Evolutionary conservation across 1,284 basidiomycete species (phyloP).

Genomic region (Polyporus tsugae): DNA sequence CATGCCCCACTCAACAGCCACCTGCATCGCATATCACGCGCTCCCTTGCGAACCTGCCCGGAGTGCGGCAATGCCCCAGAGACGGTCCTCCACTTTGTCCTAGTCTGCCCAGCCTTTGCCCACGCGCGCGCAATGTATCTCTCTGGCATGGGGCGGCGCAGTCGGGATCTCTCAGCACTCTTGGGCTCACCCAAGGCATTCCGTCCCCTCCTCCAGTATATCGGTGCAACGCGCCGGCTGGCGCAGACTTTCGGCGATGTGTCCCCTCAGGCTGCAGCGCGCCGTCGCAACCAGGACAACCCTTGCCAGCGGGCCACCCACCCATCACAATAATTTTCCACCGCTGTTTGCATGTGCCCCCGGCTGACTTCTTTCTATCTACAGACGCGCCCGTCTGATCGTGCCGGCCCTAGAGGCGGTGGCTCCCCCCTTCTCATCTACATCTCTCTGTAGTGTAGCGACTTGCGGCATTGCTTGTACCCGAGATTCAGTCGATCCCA

Average conservation of each 20-base stretch:
- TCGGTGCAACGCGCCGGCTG: slow-evolving; percentile 16
- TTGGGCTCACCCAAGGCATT: neutral
- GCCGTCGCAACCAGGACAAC: too few relatives aligned
- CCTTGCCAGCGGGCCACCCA: too few relatives aligned
- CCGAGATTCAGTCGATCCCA: too few relatives aligned
- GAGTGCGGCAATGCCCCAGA: slow-evolving; percentile 17
- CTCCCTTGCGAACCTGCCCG: slow-evolving; percentile 35
- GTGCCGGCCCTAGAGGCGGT: too few relatives aligned
- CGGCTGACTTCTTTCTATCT: too few relatives aligned
- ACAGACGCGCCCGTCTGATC: too few relatives aligned
- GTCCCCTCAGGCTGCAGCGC: too few relatives aligned
- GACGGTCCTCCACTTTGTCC: slow-evolving; percentile 39
- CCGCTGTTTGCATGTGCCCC: too few relatives aligned
- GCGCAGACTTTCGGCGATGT: slow-evolving; percentile 3
- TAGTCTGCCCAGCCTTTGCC: slow-evolving; percentile 32
- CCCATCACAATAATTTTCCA: too few relatives aligned
- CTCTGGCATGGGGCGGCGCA: slow-evolving; percentile 2
- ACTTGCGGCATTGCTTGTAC: too few relatives aligned
- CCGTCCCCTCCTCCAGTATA: slow-evolving; percentile 4
- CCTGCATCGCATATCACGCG: slow-evolving; percentile 34
- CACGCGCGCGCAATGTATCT: slow-evolving; percentile 4
- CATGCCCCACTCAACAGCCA: slow-evolving; percentile 40
- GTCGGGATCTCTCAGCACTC: neutral
- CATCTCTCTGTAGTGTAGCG: too few relatives aligned
- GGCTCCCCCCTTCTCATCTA: too few relatives aligned